Base-by-base conservation (phyloP, 805 yeast species). In the Pichia deserticola region DNA sequence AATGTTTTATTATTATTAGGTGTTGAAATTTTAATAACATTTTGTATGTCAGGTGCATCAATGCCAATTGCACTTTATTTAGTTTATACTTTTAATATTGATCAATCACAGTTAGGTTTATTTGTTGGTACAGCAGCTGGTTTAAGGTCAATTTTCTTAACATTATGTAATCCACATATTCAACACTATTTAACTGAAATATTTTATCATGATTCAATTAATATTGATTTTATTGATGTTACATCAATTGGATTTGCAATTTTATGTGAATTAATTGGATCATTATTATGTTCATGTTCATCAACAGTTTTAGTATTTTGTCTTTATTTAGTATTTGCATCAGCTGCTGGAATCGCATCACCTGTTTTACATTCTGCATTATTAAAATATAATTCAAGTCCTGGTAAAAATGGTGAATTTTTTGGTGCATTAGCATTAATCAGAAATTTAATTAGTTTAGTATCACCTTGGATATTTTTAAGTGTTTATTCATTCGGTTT, bases 361-460 rank as follows among this genome's bases (percentile, higher is more conserved):
- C 92, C 93, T 1, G 72, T 82, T 0, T 54, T 83, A 10, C 83
- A 79, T 57, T 72, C 84, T 0, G 55, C 85, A 1, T 65, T 84
- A 10, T 72, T 81, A 48, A 86, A 86, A 61, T 81, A 81, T 61
- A 77, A 74, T 52, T 34, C 51, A 13, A 78, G 79, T 1, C 79
- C 78, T 39, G 71, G 75, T 12, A 74, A 75, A 53, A 72, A 79
- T 5, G 95, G 95, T 15, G 89, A 84, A 62, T 70, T 82, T 15
- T 84, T 84, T 66, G 89, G 92, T 9, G 88, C 84, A 0, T 62
- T 84, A 41, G 78, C 88, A 0, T 61, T 85, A 45, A 60, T 83
- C 15, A 78, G 80, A 59, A 82, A 79, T 54, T 44, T 76, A 0
- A 63, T 76, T 5, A 64, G 69, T 51, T 66, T 82, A 51, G 49